Conservation (phyloP, 768 basidiomycete species). For the Candolleomyces aberdarensis region DNA sequence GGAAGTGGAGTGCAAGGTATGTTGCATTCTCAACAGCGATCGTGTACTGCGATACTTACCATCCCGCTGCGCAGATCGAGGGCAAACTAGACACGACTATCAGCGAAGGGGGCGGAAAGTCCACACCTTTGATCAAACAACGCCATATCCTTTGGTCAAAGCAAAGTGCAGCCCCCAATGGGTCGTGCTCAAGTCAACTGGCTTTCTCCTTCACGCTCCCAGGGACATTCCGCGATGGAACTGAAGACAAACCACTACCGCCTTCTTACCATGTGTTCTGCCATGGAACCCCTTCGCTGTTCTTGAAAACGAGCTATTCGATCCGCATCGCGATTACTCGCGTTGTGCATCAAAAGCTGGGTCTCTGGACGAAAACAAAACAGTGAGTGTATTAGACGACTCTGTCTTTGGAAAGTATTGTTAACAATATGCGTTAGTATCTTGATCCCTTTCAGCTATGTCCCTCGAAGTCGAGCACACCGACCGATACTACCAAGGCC, state of each 20-base stretch:
- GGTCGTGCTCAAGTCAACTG: conserved; percentile 27
- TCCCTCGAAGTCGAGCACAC: conserved; percentile 52
- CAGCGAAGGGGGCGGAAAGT: conserved; percentile 35
- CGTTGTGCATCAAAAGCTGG: conserved; percentile 33
- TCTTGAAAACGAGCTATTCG: conserved; percentile 40
- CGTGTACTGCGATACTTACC: conserved; percentile 1
- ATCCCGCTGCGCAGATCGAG: conserved; percentile 30
- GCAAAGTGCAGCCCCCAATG: conserved; percentile 3
- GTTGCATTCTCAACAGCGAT: conserved; percentile 7
- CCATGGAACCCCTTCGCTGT: conserved; percentile 34
- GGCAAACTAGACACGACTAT: conserved; percentile 38
- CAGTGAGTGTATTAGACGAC: conserved; percentile 31
- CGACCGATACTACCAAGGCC: conserved; percentile 47
- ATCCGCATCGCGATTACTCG: conserved; percentile 42
- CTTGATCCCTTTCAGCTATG: conserved; percentile 47
- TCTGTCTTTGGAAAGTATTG: neutral
- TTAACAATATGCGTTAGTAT: conserved; percentile 31
- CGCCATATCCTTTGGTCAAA: conserved; percentile 34
- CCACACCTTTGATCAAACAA: conserved; percentile 29
- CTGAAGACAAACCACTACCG: conserved; percentile 37
- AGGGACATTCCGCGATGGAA: conserved; percentile 37
- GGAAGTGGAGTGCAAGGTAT: conserved; percentile 45
- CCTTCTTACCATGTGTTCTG: conserved; percentile 41
- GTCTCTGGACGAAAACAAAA: conserved; percentile 45
- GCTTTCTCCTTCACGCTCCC: conserved; percentile 48